These are phyloP conservation scores for Circinella minor DNA, from an alignment of 371 early-diverging fungal genomes.

Conservation along the genomic window DNA sequence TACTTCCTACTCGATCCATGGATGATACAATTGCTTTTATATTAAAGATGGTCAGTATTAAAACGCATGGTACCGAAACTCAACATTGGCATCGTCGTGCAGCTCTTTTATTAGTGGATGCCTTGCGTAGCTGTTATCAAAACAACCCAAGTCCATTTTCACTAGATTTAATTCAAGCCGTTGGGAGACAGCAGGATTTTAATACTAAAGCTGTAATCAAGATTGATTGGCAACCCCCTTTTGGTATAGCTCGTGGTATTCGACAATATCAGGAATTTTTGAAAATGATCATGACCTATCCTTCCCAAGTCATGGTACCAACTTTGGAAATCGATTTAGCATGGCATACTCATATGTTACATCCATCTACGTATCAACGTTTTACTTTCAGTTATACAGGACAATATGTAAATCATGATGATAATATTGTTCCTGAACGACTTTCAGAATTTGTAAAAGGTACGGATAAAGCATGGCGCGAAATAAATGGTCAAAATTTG, in stretches of 20 bases:
- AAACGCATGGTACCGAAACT: neutral
- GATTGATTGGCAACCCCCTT: constrained; percentile 17
- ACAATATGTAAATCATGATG: constrained; percentile 51
- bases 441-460: constrained; percentile 3
- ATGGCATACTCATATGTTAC: constrained; percentile 58
- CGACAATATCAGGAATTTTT: constrained; percentile 28
- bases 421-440: constrained; percentile 35
- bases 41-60: neutral
- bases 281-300: constrained; percentile 20
- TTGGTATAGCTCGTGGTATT: constrained; percentile 13
- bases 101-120: neutral
- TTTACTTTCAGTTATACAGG: constrained; percentile 32
- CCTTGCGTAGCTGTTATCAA: constrained; percentile 12
- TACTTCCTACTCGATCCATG: neutral
- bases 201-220: constrained; percentile 16
- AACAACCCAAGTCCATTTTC: constrained; percentile 18
- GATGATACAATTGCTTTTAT: neutral
- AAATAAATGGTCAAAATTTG: constrained; percentile 1
- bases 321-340: constrained; percentile 41
- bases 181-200: constrained; percentile 42
- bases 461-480: constrained; percentile 19
- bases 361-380: constrained; percentile 34
- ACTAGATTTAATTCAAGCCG: constrained; percentile 39
- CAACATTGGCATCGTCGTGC: neutral
- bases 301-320: constrained; percentile 34